A percentile compares a stretch with the other conserved stretches of the same genome.
phyloP scores from a whole-genome alignment of 2,329 filamentous ascomycete genomes.

The Ambrosiella cleistominuta region DNA sequence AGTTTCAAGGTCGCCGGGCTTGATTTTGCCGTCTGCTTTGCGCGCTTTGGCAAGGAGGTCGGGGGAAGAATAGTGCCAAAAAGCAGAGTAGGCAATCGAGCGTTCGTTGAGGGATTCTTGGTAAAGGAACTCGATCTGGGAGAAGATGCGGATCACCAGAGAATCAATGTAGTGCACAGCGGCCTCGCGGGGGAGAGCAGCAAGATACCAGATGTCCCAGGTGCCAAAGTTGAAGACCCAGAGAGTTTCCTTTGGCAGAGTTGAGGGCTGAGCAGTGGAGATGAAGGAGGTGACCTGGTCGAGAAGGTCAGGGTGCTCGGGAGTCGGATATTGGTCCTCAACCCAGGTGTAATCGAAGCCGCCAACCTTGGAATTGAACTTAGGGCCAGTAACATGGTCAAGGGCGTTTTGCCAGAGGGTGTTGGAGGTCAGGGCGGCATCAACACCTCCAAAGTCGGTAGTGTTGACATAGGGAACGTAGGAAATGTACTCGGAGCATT shows the following conservation, averaged over 20 bases:
- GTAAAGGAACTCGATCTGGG: conserved; percentile 31
- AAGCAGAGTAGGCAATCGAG: conserved; percentile 30
- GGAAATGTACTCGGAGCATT: conserved; percentile 29
- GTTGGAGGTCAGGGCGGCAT: conserved; percentile 34
- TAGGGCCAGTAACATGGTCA: conserved; percentile 18
- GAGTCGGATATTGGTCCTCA: conserved; percentile 25
- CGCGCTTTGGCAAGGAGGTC: conserved; percentile 18
- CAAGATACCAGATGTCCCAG: conserved; percentile 37
- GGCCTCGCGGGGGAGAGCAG: conserved; percentile 26
- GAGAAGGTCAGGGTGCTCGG: conserved; percentile 24
- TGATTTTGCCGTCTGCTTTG: conserved; percentile 17
- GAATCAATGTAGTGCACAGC: conserved; percentile 23
- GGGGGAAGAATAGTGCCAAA: conserved; percentile 20
- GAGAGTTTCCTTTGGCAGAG: conserved; percentile 28
- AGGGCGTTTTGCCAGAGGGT: conserved; percentile 27
- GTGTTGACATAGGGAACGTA: conserved; percentile 26
- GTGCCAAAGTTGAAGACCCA: conserved; percentile 37
- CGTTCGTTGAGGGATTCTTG: conserved; percentile 23
- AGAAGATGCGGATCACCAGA: conserved; percentile 25
- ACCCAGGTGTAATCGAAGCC: conserved; percentile 29
- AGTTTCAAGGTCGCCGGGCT: conserved; percentile 19
- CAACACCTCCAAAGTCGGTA: conserved; percentile 18
- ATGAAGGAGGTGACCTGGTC: conserved; percentile 30
- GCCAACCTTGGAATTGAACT: conserved; percentile 20
- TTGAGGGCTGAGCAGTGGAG: conserved; percentile 19